Base-by-base conservation (phyloP, 164 flowering plant genomes). In the Kalanchoe fedtschenkoi region DNA sequence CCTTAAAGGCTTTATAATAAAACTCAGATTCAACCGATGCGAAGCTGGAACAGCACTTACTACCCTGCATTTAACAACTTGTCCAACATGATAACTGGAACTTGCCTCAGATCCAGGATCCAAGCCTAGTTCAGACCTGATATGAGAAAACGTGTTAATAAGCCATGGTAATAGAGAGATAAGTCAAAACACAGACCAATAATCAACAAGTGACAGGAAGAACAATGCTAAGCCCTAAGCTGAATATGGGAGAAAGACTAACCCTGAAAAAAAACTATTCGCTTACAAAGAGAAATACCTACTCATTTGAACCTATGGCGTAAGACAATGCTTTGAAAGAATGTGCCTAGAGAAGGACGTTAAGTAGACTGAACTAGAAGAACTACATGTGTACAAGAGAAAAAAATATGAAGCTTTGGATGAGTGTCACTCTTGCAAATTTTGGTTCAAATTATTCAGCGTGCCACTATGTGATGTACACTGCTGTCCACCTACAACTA, bases 11-110 rank as follows among this genome's bases (percentile, higher is more conserved):
- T 86, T 81, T 53, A 80, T 81, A 32, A 69, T 67, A 71, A 95
- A 86, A 77, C 96, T 91, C 32, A 95, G 84, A 70, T 76, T 88
- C 80, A 95, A 87, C 62, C 85, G 77, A 62, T 80, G 74, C 15
- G 84, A 71, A 69, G 88, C 69, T 71, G 86, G 87, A 69, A 72
- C 15, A 34, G 84, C 80, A 77, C 77, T 75, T 21, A 80, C 73
- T 47, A 95, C 81, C 71, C 97, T 80, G 72, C 99, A 95, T 75
- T 91, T 95, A 62, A 95, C 91, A 66, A 95, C 99, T 81, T 95
- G 87, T 24, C 93, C 99, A 71, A 83, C 93, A 78, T 91, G 95
- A 78, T 80, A 90, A 66, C 64, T 71, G 13, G 88, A 76, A 74
- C 75, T 72, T 66, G 84, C 72, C 22, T 87, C 95, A 62, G 72